phyloP scores from a whole-genome alignment of 345 rosid genomes.

The Populus tremula region DNA sequence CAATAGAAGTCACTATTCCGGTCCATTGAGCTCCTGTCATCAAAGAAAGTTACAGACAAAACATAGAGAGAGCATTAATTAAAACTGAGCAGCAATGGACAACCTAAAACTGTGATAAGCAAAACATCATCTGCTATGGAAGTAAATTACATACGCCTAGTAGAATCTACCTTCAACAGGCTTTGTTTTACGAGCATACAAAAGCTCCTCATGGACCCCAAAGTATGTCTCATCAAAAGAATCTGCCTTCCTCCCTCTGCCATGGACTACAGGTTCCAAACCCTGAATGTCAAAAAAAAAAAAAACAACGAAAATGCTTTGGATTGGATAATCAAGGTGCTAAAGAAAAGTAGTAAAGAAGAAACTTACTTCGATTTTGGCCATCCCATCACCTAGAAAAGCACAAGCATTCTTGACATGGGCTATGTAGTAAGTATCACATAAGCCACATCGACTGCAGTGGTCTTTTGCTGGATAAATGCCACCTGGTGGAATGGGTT shows the following conservation, averaged over 20 bases:
- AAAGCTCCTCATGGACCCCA: conserved; percentile 70
- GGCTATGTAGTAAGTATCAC: conserved; percentile 89
- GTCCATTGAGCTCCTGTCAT: conserved; percentile 95
- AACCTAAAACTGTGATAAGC: background rate
- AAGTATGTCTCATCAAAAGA: conserved; percentile 80
- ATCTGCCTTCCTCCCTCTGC: conserved; percentile 72
- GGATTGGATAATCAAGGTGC: background rate
- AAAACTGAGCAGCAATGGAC: background rate
- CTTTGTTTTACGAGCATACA: conserved; percentile 83
- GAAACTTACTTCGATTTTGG: conserved; percentile 73
- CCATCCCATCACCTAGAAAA: conserved; percentile 94
- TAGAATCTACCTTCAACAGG: conserved; percentile 69
- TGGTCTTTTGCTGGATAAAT: conserved; percentile 94
- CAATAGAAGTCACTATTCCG: conserved; percentile 91
- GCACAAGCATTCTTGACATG: conserved; percentile 96
- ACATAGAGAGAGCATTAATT: background rate
- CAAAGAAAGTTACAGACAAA: conserved; percentile 17
- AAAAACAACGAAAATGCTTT: background rate
- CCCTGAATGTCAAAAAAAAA: conserved; percentile 33
- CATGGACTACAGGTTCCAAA: conserved; percentile 82
- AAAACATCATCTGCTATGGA: background rate
- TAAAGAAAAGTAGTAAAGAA: background rate
- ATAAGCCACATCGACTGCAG: conserved; percentile 93
- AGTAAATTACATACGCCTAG: background rate
- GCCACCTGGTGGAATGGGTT: conserved; percentile 81